Percentiles rank a stretch among this genome's conserved stretches.
phyloP scores from a whole-genome alignment of 1,139 yeast genomes.

The Geotrichum klebahnii region DNA sequence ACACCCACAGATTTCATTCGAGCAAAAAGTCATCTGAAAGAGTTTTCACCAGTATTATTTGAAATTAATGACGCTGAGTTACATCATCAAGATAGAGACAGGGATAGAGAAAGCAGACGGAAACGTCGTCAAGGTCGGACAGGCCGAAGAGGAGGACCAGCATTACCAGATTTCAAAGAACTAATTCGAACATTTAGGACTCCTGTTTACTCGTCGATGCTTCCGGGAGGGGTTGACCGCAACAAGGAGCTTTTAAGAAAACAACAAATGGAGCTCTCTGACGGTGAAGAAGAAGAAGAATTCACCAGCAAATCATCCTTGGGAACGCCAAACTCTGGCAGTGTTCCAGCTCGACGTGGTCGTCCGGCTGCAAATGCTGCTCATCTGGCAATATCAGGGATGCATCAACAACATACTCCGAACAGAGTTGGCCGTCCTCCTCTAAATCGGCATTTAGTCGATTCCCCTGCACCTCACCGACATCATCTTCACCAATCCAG shows the following conservation, averaged over 20 bases:
- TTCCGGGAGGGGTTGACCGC: constrained; percentile 81
- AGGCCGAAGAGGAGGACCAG: constrained; percentile 63
- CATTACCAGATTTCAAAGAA: constrained; percentile 72
- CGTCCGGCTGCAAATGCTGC: constrained; percentile 25
- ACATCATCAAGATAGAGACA: constrained; percentile 80
- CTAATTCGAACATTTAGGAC: constrained; percentile 84
- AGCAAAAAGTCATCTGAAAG: constrained; percentile 54
- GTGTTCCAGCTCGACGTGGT: constrained; percentile 12
- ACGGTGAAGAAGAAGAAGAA: constrained; percentile 14
- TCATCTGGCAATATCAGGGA: too few species aligned
- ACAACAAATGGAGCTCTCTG: constrained; percentile 24
- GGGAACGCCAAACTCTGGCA: too few species aligned
- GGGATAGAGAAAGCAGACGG: constrained; percentile 86
- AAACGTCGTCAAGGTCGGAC: constrained; percentile 80
- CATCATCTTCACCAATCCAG: too few species aligned
- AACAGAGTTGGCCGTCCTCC: too few species aligned
- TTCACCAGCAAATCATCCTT: not conserved
- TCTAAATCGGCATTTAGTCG: too few species aligned
- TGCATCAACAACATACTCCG: too few species aligned
- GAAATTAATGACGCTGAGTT: constrained; percentile 73
- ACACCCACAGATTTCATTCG: constrained; percentile 44
- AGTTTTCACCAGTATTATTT: constrained; percentile 67
- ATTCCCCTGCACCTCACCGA: too few species aligned
- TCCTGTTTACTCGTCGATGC: constrained; percentile 70
- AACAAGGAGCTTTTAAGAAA: constrained; percentile 35